Evolutionary conservation across 495 filamentous ascomycete species (phyloP).

Genomic region (Haplographium delicatum): DNA sequence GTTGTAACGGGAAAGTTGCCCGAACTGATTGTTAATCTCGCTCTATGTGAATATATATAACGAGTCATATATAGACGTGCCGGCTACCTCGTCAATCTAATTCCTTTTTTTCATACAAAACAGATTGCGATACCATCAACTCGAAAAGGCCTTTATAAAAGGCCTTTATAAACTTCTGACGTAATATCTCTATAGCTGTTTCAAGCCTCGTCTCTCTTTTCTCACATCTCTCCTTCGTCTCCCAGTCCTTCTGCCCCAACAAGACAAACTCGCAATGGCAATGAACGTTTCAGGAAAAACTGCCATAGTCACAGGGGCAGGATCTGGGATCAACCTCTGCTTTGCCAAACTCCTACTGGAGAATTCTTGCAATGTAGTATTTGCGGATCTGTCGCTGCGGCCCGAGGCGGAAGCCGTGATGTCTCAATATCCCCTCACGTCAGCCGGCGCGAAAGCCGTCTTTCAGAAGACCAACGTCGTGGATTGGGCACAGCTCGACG

Average conservation of each 20-base stretch:
- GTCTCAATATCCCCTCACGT: constrained; percentile 26
- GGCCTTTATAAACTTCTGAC: no score
- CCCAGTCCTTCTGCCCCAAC: neutral
- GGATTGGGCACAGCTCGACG: constrained; percentile 53
- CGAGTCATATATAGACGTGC: no score
- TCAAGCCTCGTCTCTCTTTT: neutral
- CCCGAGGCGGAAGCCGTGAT: constrained; percentile 56
- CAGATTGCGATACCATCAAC: no score
- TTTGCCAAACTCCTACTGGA: constrained; percentile 56
- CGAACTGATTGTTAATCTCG: no score
- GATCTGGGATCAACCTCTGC: constrained; percentile 65
- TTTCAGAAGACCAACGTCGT: constrained; percentile 62
- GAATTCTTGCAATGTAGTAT: constrained; percentile 58
- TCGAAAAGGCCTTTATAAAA: no score
- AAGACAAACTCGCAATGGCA: constrained; percentile 10
- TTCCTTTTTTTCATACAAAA: no score
- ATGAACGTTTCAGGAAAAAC: constrained; percentile 35
- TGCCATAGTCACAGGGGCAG: constrained; percentile 73
- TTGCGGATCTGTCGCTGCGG: constrained; percentile 58
- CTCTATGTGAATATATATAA: no score
- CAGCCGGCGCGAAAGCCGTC: constrained; percentile 41
- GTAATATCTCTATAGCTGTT: no score
- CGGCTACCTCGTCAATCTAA: no score
- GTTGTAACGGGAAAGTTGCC: no score
- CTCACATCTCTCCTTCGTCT: neutral